Evolutionary conservation across 768 basidiomycete genomes (phyloP).

Genomic region (Pisolithus tinctorius): DNA sequence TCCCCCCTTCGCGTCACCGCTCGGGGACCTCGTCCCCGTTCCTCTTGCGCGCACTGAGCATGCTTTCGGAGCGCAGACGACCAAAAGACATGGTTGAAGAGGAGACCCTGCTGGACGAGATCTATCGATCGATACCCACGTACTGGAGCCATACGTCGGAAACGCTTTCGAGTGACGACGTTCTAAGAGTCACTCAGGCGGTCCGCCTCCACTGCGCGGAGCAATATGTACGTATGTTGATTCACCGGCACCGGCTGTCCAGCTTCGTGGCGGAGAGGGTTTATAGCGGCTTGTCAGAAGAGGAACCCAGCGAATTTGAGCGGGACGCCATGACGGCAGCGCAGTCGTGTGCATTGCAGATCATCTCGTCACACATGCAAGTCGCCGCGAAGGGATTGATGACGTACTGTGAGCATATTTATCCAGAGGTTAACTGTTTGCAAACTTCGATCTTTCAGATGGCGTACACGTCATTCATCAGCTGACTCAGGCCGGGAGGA

Average conservation of each 20-base stretch:
- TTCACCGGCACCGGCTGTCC: constrained; percentile 82
- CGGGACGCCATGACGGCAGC: constrained; percentile 71
- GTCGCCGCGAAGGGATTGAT: constrained; percentile 85
- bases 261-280: constrained; percentile 68
- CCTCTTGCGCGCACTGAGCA: constrained; percentile 60
- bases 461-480: constrained; percentile 96
- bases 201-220: constrained; percentile 83
- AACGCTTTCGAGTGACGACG: constrained; percentile 77
- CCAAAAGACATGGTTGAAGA: constrained; percentile 71
- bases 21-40: constrained; percentile 69
- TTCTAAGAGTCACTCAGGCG: constrained; percentile 84
- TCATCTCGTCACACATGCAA: constrained; percentile 76
- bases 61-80: constrained; percentile 56
- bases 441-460: constrained; percentile 39
- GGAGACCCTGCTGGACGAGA: constrained; percentile 75
- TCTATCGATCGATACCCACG: constrained; percentile 60
- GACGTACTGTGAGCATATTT: constrained; percentile 76
- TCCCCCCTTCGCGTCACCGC: constrained; percentile 57
- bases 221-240: constrained; percentile 81
- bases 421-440: constrained; percentile 2
- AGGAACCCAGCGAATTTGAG: constrained; percentile 63
- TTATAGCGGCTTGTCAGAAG: constrained; percentile 34
- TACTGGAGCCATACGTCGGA: constrained; percentile 80
- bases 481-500: constrained; percentile 87
- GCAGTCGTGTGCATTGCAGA: constrained; percentile 71